Evolutionary conservation across 2,329 filamentous ascomycete genomes (phyloP), one percentile per base, ranked within the genome.

Genomic region (Alternaria alternata): DNA sequence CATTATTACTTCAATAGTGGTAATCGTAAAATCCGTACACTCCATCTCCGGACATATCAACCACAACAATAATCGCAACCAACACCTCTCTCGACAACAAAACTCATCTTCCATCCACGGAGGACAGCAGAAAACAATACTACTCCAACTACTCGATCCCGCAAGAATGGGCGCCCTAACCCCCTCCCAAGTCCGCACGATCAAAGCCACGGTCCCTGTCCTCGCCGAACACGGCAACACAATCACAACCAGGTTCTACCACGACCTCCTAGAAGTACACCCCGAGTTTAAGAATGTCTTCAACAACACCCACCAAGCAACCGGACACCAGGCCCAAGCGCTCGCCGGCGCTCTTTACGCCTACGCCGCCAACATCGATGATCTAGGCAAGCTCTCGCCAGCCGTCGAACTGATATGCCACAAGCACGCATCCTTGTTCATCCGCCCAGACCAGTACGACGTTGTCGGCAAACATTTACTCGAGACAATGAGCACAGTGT

Each of bases 241-340:
- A 63, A 91, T 93, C 75, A 89, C 90, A 6, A 83, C 83, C n/a
- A 83, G 85, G 65, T 93, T 94, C 81, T 93, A 94, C 82, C 82
- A 83, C 62, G 88, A 87, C 72, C 86, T 93, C 82, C 81, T 93
- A 24, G 74, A 75, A 11, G 86, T 87, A 39, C 83, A 92, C 61
- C 90, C 90, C 0, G 84, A 87, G 44, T 85, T 93, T 32, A 86
- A 88, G 69, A 85, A 88, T 76, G 82, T 90, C 77, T 93, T 93
- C 84, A 93, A 92, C 76, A 81, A 86, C 51, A 85, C 88, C 7
- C 88, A 91, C 67, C 91, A 93, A 78, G 79, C 81, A 44, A 91
- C 85, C 5, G 88, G 89, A 36, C 86, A 87, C 57, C 91, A 94
- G 75, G 84, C 89, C 4, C 81, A 83, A n/a, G 90, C 91, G 2